Evolutionary conservation across 129 eudicot species (phyloP).

Genomic region (Flaveria bidentis): DNA sequence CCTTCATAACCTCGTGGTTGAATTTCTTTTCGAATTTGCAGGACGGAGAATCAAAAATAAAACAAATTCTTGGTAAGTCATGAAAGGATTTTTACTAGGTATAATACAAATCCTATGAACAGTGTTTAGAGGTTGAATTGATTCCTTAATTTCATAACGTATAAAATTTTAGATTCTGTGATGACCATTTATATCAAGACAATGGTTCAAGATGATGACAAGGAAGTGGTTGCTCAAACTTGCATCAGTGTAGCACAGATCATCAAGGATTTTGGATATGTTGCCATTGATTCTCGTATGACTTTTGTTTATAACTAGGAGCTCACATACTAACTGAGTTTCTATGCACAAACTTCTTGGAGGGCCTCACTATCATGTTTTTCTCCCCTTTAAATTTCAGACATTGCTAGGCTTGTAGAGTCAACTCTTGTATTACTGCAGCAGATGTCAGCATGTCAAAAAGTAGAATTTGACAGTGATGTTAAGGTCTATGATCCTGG

Average conservation of each 20-base stretch:
- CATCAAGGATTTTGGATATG: slow-evolving; percentile 65
- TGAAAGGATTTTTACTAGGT: neutral
- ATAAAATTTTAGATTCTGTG: slow-evolving; percentile 56
- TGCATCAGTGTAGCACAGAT: slow-evolving; percentile 80
- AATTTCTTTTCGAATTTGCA: slow-evolving; percentile 33
- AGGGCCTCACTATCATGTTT: neutral
- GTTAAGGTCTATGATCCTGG: slow-evolving; percentile 59
- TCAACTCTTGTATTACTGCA: slow-evolving; percentile 60
- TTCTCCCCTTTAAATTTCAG: slow-evolving; percentile 35
- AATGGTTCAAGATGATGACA: slow-evolving; percentile 94
- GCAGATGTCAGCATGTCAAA: slow-evolving; percentile 77
- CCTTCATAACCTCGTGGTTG: neutral
- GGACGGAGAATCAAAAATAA: slow-evolving; percentile 64
- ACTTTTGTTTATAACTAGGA: slow-evolving; percentile 1
- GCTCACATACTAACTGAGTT: neutral
- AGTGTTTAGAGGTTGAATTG: slow-evolving; percentile 16
- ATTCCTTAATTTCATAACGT: slow-evolving; percentile 4
- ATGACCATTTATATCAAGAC: slow-evolving; percentile 83
- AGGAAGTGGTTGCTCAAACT: slow-evolving; percentile 97
- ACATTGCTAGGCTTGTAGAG: slow-evolving; percentile 72
- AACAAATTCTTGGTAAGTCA: slow-evolving; percentile 67
- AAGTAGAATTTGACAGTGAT: slow-evolving; percentile 63
- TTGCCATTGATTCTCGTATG: slow-evolving; percentile 70
- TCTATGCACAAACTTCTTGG: slow-evolving; percentile 18
- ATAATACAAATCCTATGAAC: neutral